Conservation (phyloP, 305 asterid genomes). For the Rubia peregrina region DNA sequence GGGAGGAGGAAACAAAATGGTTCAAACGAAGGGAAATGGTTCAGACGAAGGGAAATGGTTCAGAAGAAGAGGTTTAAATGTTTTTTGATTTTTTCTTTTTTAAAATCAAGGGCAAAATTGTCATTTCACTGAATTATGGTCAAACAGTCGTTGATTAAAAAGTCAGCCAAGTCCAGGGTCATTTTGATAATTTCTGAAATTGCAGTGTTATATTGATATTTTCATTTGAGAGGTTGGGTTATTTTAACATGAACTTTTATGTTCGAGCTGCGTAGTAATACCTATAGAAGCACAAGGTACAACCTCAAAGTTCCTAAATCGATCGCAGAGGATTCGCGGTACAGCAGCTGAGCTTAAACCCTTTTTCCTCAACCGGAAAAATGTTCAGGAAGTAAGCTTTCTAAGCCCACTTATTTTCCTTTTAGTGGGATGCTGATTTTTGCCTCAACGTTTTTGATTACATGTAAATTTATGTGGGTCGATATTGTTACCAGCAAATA, state of each 20-base stretch:
- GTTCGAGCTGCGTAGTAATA: neutral
- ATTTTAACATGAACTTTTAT: neutral
- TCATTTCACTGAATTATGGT: too few species aligned
- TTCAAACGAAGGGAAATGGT: too few species aligned
- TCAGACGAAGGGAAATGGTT: too few species aligned
- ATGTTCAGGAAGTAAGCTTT: conserved; percentile 75
- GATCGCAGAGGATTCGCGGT: neutral
- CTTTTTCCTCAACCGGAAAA: conserved; percentile 19
- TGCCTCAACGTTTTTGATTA: neutral
- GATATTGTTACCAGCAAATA: neutral
- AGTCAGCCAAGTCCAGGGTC: too few species aligned
- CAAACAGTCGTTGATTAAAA: too few species aligned
- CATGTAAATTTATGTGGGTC: neutral
- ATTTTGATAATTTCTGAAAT: too few species aligned
- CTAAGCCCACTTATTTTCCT: neutral
- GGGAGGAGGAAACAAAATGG: too few species aligned
- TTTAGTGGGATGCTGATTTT: neutral
- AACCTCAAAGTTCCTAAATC: neutral
- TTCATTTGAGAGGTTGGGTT: too few species aligned
- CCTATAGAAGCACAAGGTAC: neutral
- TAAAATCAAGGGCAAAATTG: too few species aligned
- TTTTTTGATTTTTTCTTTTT: too few species aligned
- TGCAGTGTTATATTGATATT: too few species aligned
- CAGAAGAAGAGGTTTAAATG: too few species aligned
- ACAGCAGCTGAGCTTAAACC: conserved; percentile 24